phyloP scores from a whole-genome alignment of 2,329 filamentous ascomycete species.

The Fusarium humuli region DNA sequence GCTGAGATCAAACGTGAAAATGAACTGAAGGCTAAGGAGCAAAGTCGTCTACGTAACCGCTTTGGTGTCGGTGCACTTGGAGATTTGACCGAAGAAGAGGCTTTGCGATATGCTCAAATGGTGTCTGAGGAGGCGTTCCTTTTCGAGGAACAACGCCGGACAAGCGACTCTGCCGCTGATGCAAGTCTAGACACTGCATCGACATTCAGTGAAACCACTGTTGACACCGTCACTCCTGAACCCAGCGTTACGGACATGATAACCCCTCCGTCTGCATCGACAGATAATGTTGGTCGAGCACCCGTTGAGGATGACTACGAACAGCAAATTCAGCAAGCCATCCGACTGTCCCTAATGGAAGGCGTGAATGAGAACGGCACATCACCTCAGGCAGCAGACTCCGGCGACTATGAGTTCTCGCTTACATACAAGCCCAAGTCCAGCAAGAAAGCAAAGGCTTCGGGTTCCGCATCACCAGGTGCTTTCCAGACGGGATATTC shows the following conservation, averaged over 20 bases:
- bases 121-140: constrained; percentile 71
- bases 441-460: constrained; percentile 56
- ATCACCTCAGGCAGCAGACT: constrained; percentile 59
- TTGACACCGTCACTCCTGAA: constrained; percentile 66
- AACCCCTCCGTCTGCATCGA: constrained; percentile 39
- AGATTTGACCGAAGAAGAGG: constrained; percentile 74
- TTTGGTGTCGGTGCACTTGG: constrained; percentile 83
- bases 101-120: constrained; percentile 73
- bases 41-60: constrained; percentile 76
- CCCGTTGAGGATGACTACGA: constrained; percentile 65
- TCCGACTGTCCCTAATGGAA: constrained; percentile 71
- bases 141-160: constrained; percentile 67
- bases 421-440: constrained; percentile 60
- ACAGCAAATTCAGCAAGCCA: constrained; percentile 70
- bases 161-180: constrained; percentile 64
- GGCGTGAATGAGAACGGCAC: constrained; percentile 60
- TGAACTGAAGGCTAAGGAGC: constrained; percentile 73
- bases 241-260: constrained; percentile 60
- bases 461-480: constrained; percentile 50
- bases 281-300: constrained; percentile 15
- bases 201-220: constrained; percentile 55
- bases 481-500: constrained; percentile 49
- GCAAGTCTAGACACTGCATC: constrained; percentile 58
- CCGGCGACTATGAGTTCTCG: constrained; percentile 63
- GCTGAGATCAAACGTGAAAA: constrained; percentile 82